phyloP scores from a whole-genome alignment of 495 filamentous ascomycete genomes.

The Oidiodendron maius region DNA sequence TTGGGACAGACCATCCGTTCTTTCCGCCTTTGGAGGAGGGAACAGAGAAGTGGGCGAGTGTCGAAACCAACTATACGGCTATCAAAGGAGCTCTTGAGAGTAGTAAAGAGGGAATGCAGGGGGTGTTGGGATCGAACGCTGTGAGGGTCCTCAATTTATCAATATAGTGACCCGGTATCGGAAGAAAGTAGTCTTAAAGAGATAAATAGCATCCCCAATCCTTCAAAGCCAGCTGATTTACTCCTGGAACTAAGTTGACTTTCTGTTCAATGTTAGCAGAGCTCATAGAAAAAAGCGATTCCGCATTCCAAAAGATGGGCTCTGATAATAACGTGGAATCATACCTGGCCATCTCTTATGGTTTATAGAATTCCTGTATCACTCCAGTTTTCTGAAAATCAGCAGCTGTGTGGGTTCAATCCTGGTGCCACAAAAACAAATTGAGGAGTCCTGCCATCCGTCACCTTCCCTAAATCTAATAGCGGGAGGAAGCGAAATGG shows the following conservation, averaged over 20 bases:
- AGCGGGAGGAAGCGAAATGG: too few relatives aligned
- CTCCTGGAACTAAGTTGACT: neutral
- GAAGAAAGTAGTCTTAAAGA: neutral
- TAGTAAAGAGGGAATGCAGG: conserved; percentile 38
- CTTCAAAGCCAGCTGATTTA: neutral
- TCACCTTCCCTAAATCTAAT: too few relatives aligned
- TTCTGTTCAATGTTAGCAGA: neutral
- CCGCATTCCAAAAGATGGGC: neutral
- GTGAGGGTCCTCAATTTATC: conserved; percentile 51
- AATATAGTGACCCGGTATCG: neutral
- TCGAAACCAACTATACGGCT: conserved; percentile 68
- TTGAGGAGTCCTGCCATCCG: too few relatives aligned
- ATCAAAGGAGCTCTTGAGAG: conserved; percentile 54
- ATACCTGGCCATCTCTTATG: too few relatives aligned
- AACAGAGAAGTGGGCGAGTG: conserved; percentile 74
- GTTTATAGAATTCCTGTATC: too few relatives aligned
- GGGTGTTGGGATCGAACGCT: conserved; percentile 67
- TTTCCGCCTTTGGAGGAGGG: conserved; percentile 71
- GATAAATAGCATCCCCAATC: neutral
- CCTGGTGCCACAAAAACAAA: too few relatives aligned
- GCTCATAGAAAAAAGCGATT: neutral
- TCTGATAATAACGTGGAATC: neutral
- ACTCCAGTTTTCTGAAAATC: too few relatives aligned
- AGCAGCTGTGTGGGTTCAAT: too few relatives aligned
- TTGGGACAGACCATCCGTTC: conserved; percentile 93